These are phyloP conservation scores for Sideroxylon spinosum DNA, from an alignment of 179 eudicot species.

Conservation along the genomic window DNA sequence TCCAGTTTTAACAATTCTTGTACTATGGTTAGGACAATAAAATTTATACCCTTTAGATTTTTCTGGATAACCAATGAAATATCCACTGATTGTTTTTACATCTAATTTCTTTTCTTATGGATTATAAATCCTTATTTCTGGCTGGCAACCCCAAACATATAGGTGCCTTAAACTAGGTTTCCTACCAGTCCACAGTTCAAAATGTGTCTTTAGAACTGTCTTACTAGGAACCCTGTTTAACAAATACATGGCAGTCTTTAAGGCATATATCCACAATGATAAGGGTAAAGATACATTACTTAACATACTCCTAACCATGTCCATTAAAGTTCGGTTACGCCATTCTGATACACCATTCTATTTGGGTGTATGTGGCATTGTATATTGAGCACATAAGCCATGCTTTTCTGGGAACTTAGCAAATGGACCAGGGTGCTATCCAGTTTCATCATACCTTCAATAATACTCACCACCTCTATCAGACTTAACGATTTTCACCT, in stretches of 20 bases:
- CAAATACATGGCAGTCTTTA: neutral
- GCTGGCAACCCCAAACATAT: slow-evolving; percentile 8
- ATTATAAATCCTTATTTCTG: neutral
- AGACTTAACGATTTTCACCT: no score
- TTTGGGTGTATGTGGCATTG: neutral
- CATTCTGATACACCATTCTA: neutral
- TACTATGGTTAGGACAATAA: slow-evolving; percentile 10
- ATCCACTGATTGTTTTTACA: neutral
- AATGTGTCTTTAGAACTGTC: slow-evolving; percentile 9
- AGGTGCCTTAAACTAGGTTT: slow-evolving; percentile 16
- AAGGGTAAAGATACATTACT: neutral
- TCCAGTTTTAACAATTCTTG: neutral
- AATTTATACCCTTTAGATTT: slow-evolving; percentile 2
- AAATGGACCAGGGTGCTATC: neutral
- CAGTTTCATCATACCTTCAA: neutral
- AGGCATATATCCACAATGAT: slow-evolving; percentile 8
- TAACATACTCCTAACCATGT: neutral
- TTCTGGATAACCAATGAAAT: neutral
- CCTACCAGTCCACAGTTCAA: slow-evolving; percentile 6
- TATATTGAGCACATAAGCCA: slow-evolving; percentile 11
- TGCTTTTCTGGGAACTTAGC: slow-evolving; percentile 4
- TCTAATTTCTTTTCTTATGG: neutral
- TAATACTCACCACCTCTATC: no score
- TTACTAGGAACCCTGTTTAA: slow-evolving; percentile 11
- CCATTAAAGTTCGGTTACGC: neutral